Percentiles rank a stretch among this genome's conserved stretches.
phyloP scores from a whole-genome alignment of 1,284 basidiomycete genomes.

The Veloporphyrellus conicus region DNA sequence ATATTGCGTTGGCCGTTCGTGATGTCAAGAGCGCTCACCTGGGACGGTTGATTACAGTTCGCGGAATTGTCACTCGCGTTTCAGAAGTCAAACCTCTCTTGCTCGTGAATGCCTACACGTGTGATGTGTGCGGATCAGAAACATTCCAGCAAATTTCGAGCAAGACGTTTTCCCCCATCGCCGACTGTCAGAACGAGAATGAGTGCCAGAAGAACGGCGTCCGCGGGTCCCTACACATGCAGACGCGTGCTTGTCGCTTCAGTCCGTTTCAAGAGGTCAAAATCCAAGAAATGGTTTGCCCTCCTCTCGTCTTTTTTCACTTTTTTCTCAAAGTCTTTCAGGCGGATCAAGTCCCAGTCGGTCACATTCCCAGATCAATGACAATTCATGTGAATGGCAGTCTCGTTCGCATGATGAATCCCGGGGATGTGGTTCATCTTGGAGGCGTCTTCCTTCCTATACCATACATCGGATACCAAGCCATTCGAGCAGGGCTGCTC shows the following conservation, averaged over 20 bases:
- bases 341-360: conserved; percentile 99
- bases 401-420: conserved; percentile 87
- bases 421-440: conserved; percentile 93
- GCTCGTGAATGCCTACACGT: conserved; percentile 97
- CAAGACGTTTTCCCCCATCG: conserved; percentile 86
- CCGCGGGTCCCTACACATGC: conserved; percentile 92
- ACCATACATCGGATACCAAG: conserved; percentile 85
- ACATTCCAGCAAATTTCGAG: conserved; percentile 98
- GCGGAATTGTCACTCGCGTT: conserved; percentile 97
- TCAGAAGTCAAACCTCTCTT: conserved; percentile 98
- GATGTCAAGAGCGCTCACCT: conserved; percentile 83
- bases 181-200: conserved; percentile 78
- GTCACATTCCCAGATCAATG: conserved; percentile 98
- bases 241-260: conserved; percentile 95
- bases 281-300: conserved; percentile 93
- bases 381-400: conserved; percentile 90
- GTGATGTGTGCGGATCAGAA: conserved; percentile 96
- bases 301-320: background rate
- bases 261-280: conserved; percentile 98
- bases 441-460: conserved; percentile 88
- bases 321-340: conserved; percentile 33
- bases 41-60: conserved; percentile 90
- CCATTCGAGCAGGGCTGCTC: conserved; percentile 88
- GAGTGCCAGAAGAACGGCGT: conserved; percentile 87
- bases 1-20: conserved; percentile 81